These are phyloP conservation scores for Diaporthe sp. DNA, from an alignment of 2,329 filamentous ascomycete species.

Conservation along the genomic window DNA sequence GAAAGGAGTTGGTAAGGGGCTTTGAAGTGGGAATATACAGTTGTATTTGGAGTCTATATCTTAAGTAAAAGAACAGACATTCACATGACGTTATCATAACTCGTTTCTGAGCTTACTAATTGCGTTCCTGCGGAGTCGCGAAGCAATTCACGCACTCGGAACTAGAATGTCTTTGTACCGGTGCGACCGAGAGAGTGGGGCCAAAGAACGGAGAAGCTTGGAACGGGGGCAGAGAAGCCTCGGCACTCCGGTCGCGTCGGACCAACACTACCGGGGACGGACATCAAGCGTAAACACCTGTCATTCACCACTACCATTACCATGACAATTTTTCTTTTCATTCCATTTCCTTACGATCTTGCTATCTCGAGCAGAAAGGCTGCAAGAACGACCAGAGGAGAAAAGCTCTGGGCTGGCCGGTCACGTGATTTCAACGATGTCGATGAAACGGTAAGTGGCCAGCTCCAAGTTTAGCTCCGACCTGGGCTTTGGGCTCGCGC, in stretches of 20 bases:
- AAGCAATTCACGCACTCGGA: neutral
- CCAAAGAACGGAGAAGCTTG: neutral
- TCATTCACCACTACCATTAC: neutral
- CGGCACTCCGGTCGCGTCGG: conserved; percentile 13
- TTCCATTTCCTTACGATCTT: neutral
- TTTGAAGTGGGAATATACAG: neutral
- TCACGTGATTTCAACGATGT: neutral
- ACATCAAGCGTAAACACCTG: neutral
- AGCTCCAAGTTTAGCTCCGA: neutral
- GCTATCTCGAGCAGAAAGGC: too few relatives aligned
- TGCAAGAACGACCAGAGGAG: too few relatives aligned
- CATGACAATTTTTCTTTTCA: neutral
- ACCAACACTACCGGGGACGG: neutral
- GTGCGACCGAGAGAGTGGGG: conserved; percentile 17
- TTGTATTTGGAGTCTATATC: neutral
- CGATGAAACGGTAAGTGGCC: neutral
- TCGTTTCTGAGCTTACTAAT: conserved; percentile 12
- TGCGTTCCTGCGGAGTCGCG: neutral
- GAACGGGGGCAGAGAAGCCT: neutral
- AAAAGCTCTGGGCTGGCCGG: too few relatives aligned
- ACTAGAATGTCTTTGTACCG: neutral
- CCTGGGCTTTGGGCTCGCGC: neutral
- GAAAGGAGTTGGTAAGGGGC: too few relatives aligned
- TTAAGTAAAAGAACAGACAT: neutral
- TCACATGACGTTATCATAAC: conserved; percentile 11